Evolutionary conservation across 2,329 filamentous ascomycete species (phyloP).

Genomic region (Phialemoniopsis sp.): DNA sequence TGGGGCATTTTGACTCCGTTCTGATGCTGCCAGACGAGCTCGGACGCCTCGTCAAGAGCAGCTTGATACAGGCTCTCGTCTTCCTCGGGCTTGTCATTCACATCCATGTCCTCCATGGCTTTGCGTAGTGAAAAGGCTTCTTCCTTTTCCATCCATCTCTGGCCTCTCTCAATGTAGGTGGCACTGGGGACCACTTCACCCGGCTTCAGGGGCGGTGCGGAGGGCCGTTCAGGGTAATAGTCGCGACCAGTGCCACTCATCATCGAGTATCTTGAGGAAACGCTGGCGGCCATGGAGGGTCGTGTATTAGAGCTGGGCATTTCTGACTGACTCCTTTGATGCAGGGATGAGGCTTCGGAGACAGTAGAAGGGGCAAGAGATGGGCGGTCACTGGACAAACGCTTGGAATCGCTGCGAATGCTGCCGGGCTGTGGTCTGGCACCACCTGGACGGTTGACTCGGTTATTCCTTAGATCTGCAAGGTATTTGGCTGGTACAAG

Average conservation of each 20-base stretch:
- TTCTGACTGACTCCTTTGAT: slow-evolving; percentile 25
- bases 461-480: slow-evolving; percentile 64
- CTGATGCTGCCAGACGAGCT: slow-evolving; percentile 74
- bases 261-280: slow-evolving; percentile 46
- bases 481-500: slow-evolving; percentile 59
- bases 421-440: slow-evolving; percentile 51
- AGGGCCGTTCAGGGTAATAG: slow-evolving; percentile 42
- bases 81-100: slow-evolving; percentile 42
- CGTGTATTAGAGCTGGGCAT: slow-evolving; percentile 17
- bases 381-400: slow-evolving; percentile 20
- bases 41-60: slow-evolving; percentile 72
- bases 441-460: slow-evolving; percentile 64
- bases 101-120: slow-evolving; percentile 70
- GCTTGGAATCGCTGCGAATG: slow-evolving; percentile 24
- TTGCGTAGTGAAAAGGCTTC: slow-evolving; percentile 66
- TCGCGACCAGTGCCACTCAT: slow-evolving; percentile 40
- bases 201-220: slow-evolving; percentile 42
- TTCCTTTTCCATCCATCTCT: slow-evolving; percentile 77
- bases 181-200: slow-evolving; percentile 60
- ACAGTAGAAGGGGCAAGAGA: slow-evolving; percentile 20
- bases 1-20: slow-evolving; percentile 50
- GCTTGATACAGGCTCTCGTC: slow-evolving; percentile 65
- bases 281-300: slow-evolving; percentile 40
- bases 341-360: slow-evolving; percentile 24
- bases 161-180: slow-evolving; percentile 69